Evolutionary conservation across 2,329 filamentous ascomycete species (phyloP), one percentile per base, ranked within the genome.

Genomic region (Microcyclospora pomicola): DNA sequence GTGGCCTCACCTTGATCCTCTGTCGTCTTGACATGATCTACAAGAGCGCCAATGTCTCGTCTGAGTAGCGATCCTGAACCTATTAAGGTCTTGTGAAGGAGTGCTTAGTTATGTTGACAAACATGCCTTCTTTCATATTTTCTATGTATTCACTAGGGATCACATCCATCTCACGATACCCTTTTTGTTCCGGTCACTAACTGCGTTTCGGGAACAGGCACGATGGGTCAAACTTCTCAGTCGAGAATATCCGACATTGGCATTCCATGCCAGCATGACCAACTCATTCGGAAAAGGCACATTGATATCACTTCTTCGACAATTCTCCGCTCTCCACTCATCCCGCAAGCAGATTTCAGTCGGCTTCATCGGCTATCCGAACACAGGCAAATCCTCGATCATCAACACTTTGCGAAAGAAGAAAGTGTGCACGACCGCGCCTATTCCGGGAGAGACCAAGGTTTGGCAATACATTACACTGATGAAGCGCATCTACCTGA

Each of bases 91-190:
- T 64, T 65, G 66, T 87, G 77, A 81, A 75, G 75, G 73, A 73
- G 71, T 82, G 96, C 91, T 93, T 98, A 98, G 91, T 96, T 81
- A 84, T 81, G 83, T 82, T 24, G 80, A 81, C 87, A 88, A 74
- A 98, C 80, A 87, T 76, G 44, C 38, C 31, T 51, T 24, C 5
- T 7, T 24, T 24, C 19, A 5, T 7, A 24, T 24, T 7, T 4
- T 24, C 19, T 24, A 24, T 24, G 19, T n/a, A n/a, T n/a, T n/a
- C n/a, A n/a, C n/a, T n/a, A n/a, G n/a, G 19, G 7, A 7, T 7
- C 19, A 24, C 19, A 24, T 24, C 9, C 9, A 9, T 31, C 30
- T n/a, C 30, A 31, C 30, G 14, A 31, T n/a, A 31, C 6, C 12
- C 5, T 31, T 30, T 4, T 15, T 31, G 30, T 15, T 4, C 12